These are phyloP conservation scores for Fusarium chaquense DNA, from an alignment of 2,329 filamentous ascomycete species.

Conservation along the genomic window DNA sequence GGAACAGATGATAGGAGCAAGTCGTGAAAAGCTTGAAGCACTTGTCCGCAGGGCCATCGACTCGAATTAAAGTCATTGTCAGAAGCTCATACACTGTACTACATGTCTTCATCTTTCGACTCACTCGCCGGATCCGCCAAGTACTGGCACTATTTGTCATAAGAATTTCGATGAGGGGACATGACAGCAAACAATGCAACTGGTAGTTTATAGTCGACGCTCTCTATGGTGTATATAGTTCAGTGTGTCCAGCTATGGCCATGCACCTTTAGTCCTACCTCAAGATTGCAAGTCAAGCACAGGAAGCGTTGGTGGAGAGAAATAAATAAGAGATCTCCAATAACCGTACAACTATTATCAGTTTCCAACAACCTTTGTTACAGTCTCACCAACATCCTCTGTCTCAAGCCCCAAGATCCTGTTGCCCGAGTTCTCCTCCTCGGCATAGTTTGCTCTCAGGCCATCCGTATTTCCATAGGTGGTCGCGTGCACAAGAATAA, in stretches of 20 bases:
- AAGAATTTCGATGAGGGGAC: background rate
- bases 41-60: accelerated
- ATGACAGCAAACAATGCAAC: background rate
- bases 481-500: background rate
- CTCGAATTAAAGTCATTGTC: background rate
- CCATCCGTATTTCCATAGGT: background rate
- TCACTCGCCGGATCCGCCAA: accelerated
- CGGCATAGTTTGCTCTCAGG: background rate
- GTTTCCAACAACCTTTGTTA: background rate
- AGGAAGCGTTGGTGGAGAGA: too few species aligned
- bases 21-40: background rate
- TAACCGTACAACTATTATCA: background rate
- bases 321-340: too few species aligned
- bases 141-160: too few species aligned
- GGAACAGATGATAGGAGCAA: accelerated
- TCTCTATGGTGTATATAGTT: background rate
- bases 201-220: background rate
- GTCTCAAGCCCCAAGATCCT: background rate
- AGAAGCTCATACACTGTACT: background rate
- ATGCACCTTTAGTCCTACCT: too few species aligned
- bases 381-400: background rate
- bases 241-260: too few species aligned
- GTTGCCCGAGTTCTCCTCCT: background rate
- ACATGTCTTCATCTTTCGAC: background rate
- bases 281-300: too few species aligned